Evolutionary conservation across 2,329 filamentous ascomycete species (phyloP), one percentile per base, ranked within the genome.

Genomic region (Aureobasidium zeae): DNA sequence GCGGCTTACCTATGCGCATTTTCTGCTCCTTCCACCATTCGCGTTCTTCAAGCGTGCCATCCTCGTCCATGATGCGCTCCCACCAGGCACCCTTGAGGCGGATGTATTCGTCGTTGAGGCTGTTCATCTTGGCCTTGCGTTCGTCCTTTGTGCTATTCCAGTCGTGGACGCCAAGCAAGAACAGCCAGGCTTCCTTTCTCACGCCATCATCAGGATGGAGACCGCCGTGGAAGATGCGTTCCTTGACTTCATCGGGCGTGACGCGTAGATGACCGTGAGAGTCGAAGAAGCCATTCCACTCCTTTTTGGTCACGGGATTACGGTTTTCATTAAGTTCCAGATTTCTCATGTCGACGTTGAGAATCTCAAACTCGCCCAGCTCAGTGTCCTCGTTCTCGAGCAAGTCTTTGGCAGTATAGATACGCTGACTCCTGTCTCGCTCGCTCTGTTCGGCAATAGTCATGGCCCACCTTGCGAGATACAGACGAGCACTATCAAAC

Each of bases 21-120:
- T 82, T 85, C 62, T 98, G 91, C 63, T 98, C 91, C 50, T 87
- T 81, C 89, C 89, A 98, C 81, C 87, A 94, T 57, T 98, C 93
- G 19, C 83, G 82, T 53, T 89, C 77, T 52, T 94, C 85, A 2
- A 80, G 72, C 19, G 86, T 79, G 2, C 83, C 81, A 21, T 84
- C 79, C 11, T 88, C 77, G 45, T 94, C 88, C 2, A 91, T 75
- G 54, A 95, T 79, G 26, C 83, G 74, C 63, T 96, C 88, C 93
- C 93, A 98, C 93, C 91, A 98, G 0, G 83, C 75, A 5, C 83
- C 86, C 64, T 98, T 98, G 31, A 98, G 71, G 51, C 87, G 82
- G 47, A 96, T 85, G 60, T 96, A 98, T 54, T 93, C 86, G 55
- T 98, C 91, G 8, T 91, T 73, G 24, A 93, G 73, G 6, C 84